phyloP scores from a whole-genome alignment of 305 asterid species.

The Solanum hybrid region DNA sequence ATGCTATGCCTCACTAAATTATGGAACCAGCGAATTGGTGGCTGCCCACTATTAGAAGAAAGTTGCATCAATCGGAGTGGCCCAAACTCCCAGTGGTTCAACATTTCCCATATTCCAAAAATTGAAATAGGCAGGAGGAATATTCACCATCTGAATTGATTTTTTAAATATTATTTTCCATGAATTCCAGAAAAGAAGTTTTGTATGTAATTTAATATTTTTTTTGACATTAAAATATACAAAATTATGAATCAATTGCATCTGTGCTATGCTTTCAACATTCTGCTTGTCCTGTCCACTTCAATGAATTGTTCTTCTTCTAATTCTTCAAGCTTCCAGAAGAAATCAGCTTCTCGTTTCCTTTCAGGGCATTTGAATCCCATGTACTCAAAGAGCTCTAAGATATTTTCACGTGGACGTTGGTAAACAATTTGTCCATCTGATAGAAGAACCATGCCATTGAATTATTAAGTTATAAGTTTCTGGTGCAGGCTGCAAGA shows the following conservation, averaged over 20 bases:
- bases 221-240: background rate
- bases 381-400: background rate
- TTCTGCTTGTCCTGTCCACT: background rate
- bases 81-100: background rate
- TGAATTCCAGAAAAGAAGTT: background rate
- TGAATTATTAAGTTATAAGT: background rate
- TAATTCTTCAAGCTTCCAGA: background rate
- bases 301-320: background rate
- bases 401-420: background rate
- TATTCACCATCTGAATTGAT: background rate
- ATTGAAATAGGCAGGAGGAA: background rate
- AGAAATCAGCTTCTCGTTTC: background rate
- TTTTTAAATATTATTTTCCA: background rate
- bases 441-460: background rate
- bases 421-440: background rate
- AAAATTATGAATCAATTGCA: background rate
- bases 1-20: background rate
- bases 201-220: background rate
- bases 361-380: background rate
- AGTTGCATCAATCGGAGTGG: background rate
- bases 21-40: background rate
- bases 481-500: background rate
- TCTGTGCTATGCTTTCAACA: background rate
- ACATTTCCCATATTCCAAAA: background rate
- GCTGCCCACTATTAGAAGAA: background rate